phyloP scores from a whole-genome alignment of 805 yeast species.

The Pichia exigua region DNA sequence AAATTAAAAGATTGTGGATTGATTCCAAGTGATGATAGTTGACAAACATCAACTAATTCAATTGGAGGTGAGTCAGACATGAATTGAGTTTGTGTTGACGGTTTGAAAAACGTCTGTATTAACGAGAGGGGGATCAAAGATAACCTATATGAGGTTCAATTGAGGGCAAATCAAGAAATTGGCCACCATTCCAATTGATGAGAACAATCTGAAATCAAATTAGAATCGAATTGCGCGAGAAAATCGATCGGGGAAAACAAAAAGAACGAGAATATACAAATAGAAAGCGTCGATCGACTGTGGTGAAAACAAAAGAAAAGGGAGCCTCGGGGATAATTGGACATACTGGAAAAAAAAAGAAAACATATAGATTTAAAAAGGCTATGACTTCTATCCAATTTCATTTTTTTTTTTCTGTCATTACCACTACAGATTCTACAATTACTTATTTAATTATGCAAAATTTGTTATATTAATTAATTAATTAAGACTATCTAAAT shows the following conservation, averaged over 20 bases:
- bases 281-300: background rate
- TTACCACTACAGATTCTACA: no score
- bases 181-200: background rate
- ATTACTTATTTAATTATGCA: background rate
- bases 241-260: background rate
- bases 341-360: no score
- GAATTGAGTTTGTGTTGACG: background rate
- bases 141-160: no score
- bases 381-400: no score
- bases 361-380: no score
- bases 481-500: background rate
- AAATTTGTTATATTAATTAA: background rate
- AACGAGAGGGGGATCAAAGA: background rate
- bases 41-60: slow-evolving; percentile 92
- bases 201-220: background rate
- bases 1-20: slow-evolving; percentile 80
- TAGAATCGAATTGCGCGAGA: background rate
- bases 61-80: slow-evolving; percentile 72
- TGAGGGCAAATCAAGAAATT: background rate
- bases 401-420: no score
- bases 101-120: background rate
- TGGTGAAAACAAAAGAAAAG: no score
- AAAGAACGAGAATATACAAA: no score
- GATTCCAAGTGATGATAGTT: slow-evolving; percentile 79
- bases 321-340: no score